Evolutionary conservation across 2,329 filamentous ascomycete genomes (phyloP).

Genomic region (Alternaria longipes): DNA sequence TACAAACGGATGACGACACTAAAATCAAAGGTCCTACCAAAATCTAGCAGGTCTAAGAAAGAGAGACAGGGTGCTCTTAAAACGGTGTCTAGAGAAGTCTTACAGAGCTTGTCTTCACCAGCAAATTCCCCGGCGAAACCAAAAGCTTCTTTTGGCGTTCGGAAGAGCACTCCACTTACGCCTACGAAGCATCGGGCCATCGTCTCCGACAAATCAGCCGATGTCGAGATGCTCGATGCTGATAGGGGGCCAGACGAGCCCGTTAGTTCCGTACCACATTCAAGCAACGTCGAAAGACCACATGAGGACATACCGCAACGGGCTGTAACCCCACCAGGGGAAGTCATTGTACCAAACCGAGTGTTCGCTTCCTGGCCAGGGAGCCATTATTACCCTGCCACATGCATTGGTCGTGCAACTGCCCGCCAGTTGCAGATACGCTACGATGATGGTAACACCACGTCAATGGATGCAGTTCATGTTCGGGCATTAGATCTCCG

Average conservation of each 20-base stretch:
- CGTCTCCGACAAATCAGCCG: constrained; percentile 5
- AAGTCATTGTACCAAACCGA: constrained; percentile 58
- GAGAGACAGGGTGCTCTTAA: constrained; percentile 41
- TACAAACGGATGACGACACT: constrained; percentile 32
- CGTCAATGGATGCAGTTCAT: constrained; percentile 52
- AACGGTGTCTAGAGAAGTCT: constrained; percentile 35
- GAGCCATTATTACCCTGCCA: constrained; percentile 67
- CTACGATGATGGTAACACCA: constrained; percentile 59
- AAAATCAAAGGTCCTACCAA: constrained; percentile 31
- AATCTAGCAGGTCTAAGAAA: constrained; percentile 26
- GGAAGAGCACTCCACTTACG: constrained; percentile 21
- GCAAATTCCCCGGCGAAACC: constrained; percentile 13
- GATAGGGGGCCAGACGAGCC: constrained; percentile 31
- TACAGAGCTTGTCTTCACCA: constrained; percentile 34
- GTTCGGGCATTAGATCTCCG: constrained; percentile 56
- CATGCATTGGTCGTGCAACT: constrained; percentile 61
- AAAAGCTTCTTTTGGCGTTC: constrained; percentile 9
- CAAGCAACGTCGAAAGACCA: constrained; percentile 13
- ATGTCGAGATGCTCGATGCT: constrained; percentile 35
- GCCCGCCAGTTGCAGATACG: constrained; percentile 56
- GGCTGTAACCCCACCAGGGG: constrained; percentile 28
- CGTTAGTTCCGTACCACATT: constrained; percentile 26
- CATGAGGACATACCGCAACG: constrained; percentile 10
- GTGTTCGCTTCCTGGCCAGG: constrained; percentile 68
- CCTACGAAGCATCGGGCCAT: constrained; percentile 15